Evolutionary conservation across 768 basidiomycete species (phyloP), one percentile per base, ranked within the genome.

Genomic region (Termitomyces sp.): DNA sequence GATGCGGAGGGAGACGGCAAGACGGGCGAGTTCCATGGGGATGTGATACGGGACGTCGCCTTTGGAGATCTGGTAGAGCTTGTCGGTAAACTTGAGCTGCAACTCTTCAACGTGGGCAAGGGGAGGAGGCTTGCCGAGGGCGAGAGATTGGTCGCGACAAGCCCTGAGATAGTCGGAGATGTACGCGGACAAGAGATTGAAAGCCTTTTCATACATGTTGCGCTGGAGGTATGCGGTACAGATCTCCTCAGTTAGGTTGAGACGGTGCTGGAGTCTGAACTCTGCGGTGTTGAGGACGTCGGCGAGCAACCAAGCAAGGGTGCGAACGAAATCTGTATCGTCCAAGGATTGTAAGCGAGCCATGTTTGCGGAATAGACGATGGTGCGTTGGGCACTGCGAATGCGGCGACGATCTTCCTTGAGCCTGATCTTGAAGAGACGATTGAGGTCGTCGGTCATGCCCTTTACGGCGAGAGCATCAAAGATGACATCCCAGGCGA

Each of bases 401-500:
- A 80, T 63, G 16, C 53, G 53, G 22, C 76, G 20, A 68, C 69
- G 42, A 78, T 73, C n/a, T 67, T 73, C 65, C 12, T 70, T 47
- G 24, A 74, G 59, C 37, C 80, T 71, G 22, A 67, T 62, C n/a
- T 71, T 67, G 61, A 80, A 86, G 4, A 87, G 60, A 54, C 76
- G 71, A 64, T 88, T 84, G 53, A 89, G 73, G 5, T 87, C 83
- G 1, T 72, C 71, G 1, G 84, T 63, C 65, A 77, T 77, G 36
- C 74, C 74, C 12, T 77, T 69, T 13, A 68, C 65, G 0, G 82
- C 82, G 29, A 90, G 77, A 3, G 76, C 74, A 34, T 82, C 77
- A 12, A 92, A 66, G 68, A 93, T 81, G n/a, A 77, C 54, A 3
- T 67, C 59, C 86, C 88, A 92, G 1, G 84, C 78, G 3, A 71